phyloP scores from a whole-genome alignment of 768 basidiomycete species.

The Boletus tomentosulus region DNA sequence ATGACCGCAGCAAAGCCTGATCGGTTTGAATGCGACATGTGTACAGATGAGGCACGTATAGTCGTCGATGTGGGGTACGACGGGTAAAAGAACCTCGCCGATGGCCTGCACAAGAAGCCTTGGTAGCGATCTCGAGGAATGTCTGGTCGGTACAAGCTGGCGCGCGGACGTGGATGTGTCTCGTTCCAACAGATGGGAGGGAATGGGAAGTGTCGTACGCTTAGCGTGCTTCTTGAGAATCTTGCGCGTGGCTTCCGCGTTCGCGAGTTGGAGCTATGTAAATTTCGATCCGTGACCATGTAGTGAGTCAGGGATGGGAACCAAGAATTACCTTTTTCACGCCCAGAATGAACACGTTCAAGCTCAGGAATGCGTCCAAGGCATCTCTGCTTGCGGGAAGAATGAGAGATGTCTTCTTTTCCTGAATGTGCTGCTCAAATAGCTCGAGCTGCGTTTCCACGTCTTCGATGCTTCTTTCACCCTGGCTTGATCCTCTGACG shows the following conservation, averaged over 20 bases:
- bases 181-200: constrained; percentile 28
- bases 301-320: neutral
- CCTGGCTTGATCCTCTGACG: constrained; percentile 55
- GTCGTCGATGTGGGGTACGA: constrained; percentile 78
- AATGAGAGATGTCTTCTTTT: constrained; percentile 49
- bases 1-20: constrained; percentile 77
- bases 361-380: constrained; percentile 63
- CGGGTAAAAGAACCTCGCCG: constrained; percentile 74
- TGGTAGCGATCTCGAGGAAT: constrained; percentile 42
- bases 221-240: constrained; percentile 94
- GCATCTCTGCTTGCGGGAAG: constrained; percentile 53
- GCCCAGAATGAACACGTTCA: constrained; percentile 78
- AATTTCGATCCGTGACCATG: neutral
- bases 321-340: constrained; percentile 61
- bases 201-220: constrained; percentile 75
- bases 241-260: constrained; percentile 86
- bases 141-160: constrained; percentile 27
- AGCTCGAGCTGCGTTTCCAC: constrained; percentile 59
- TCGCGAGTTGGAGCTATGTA: constrained; percentile 67
- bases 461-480: constrained; percentile 67
- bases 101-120: constrained; percentile 76
- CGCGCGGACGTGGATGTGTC: constrained; percentile 1
- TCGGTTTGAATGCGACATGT: constrained; percentile 88
- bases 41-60: constrained; percentile 88
- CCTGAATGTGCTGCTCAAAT: constrained; percentile 58